Percentiles rank a stretch among this genome's conserved stretches.
Conservation (phyloP, 2,329 filamentous ascomycete species). For the Xylaria sp. region DNA sequence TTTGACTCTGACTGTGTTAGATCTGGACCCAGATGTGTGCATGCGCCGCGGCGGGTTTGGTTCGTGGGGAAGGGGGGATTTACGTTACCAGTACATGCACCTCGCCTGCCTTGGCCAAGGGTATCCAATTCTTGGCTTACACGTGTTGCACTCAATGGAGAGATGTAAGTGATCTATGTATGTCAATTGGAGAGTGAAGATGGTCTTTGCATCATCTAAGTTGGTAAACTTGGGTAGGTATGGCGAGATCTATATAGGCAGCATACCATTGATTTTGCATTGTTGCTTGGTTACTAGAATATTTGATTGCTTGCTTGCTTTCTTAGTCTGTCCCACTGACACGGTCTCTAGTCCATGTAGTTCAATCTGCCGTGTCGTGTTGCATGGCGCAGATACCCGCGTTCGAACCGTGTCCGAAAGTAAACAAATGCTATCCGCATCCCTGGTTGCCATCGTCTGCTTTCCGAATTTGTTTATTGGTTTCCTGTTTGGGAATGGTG, state of each 20-base stretch:
- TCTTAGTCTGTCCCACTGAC: neutral
- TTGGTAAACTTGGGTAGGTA: neutral
- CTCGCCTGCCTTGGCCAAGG: too few species aligned
- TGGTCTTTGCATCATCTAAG: too few species aligned
- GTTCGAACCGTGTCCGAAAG: constrained; percentile 20
- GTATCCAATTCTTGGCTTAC: too few species aligned
- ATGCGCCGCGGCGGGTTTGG: neutral
- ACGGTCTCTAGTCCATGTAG: neutral
- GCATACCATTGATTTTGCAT: neutral
- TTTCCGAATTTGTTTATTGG: constrained; percentile 51
- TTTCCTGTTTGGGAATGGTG: constrained; percentile 50
- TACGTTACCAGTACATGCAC: too few species aligned
- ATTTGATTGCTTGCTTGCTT: too few species aligned
- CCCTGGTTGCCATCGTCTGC: constrained; percentile 4
- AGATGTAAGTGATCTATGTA: neutral
- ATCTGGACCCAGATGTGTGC: neutral
- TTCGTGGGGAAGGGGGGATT: neutral
- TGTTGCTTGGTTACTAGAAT: neutral
- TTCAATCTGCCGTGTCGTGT: too few species aligned
- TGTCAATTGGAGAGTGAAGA: neutral
- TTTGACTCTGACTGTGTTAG: constrained; percentile 1
- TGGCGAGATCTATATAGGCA: neutral
- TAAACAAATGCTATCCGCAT: constrained; percentile 23
- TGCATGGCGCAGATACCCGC: constrained; percentile 24
- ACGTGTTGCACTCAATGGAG: neutral